A percentile compares a stretch with the other conserved stretches of the same genome.
phyloP scores from a whole-genome alignment of 2,329 filamentous ascomycete species.

The Penicillium sp. region DNA sequence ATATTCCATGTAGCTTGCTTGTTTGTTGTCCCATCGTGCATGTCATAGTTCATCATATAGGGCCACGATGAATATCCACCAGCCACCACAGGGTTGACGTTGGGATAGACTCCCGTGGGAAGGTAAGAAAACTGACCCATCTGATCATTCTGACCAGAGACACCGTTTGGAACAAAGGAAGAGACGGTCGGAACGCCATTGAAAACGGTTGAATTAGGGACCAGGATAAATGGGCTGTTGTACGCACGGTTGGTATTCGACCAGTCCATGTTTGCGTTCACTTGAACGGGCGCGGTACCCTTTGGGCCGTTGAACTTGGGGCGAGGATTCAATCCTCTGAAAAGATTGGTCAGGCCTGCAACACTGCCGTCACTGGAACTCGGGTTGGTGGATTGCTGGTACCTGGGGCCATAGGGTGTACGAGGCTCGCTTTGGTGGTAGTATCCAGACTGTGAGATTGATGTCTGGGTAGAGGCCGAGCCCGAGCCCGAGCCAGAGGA shows the following conservation, averaged over 20 bases:
- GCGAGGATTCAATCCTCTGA: constrained; percentile 23
- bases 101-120: constrained; percentile 31
- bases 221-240: constrained; percentile 24
- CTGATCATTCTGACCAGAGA: constrained; percentile 27
- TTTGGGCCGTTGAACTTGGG: constrained; percentile 25
- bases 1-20: constrained; percentile 37
- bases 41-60: constrained; percentile 29
- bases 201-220: constrained; percentile 30
- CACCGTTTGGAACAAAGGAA: constrained; percentile 23
- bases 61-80: constrained; percentile 30
- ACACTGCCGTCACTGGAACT: constrained; percentile 17
- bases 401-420: constrained; percentile 19
- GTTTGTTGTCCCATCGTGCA: constrained; percentile 30
- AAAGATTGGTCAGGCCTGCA: constrained; percentile 18
- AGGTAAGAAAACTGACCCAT: constrained; percentile 31
- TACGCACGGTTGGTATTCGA: constrained; percentile 24
- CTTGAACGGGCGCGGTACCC: constrained; percentile 17
- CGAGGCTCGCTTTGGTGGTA: constrained; percentile 23
- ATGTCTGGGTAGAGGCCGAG: constrained; percentile 12
- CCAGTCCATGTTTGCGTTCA: constrained; percentile 24
- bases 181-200: constrained; percentile 24
- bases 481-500: constrained; percentile 25
- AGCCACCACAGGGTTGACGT: constrained; percentile 29
- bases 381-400: constrained; percentile 14
- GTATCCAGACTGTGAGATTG: constrained; percentile 18